phyloP scores from a whole-genome alignment of 1,139 yeast species.

The Yamadazyma membranifaciens region DNA sequence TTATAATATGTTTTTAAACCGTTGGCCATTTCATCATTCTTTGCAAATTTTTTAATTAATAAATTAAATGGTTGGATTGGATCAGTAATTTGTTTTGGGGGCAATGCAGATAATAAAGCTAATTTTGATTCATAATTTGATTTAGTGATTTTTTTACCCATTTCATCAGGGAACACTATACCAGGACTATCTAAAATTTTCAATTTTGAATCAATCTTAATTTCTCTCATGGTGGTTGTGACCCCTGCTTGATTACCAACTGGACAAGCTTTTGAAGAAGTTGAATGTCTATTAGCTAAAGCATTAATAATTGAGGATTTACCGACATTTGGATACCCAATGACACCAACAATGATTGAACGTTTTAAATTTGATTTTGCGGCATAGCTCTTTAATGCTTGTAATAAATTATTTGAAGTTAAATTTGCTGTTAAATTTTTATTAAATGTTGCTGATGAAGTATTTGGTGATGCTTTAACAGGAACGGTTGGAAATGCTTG shows the following conservation, averaged over 20 bases:
- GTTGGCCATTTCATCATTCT: constrained; percentile 71
- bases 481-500: constrained; percentile 92
- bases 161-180: constrained; percentile 84
- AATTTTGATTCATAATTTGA: constrained; percentile 81
- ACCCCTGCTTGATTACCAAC: constrained; percentile 98
- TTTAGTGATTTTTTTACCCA: constrained; percentile 45
- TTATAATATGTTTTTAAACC: constrained; percentile 71
- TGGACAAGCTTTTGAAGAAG: constrained; percentile 72
- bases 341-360: constrained; percentile 91
- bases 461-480: constrained; percentile 57
- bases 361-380: constrained; percentile 81
- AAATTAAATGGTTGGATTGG: constrained; percentile 81
- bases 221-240: constrained; percentile 87
- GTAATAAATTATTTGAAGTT: constrained; percentile 73
- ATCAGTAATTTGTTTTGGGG: constrained; percentile 82
- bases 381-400: constrained; percentile 84
- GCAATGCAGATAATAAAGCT: constrained; percentile 84
- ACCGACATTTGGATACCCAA: constrained; percentile 93
- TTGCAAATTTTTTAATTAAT: constrained; percentile 71
- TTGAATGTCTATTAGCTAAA: constrained; percentile 71
- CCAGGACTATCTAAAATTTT: constrained; percentile 95
- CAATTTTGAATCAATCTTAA: constrained; percentile 86
- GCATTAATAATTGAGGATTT: constrained; percentile 94
- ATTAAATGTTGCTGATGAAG: constrained; percentile 66
- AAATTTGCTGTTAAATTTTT: constrained; percentile 70